Evolutionary conservation across 768 basidiomycete species (phyloP).

Genomic region (Agaricus sinodeliciosus): DNA sequence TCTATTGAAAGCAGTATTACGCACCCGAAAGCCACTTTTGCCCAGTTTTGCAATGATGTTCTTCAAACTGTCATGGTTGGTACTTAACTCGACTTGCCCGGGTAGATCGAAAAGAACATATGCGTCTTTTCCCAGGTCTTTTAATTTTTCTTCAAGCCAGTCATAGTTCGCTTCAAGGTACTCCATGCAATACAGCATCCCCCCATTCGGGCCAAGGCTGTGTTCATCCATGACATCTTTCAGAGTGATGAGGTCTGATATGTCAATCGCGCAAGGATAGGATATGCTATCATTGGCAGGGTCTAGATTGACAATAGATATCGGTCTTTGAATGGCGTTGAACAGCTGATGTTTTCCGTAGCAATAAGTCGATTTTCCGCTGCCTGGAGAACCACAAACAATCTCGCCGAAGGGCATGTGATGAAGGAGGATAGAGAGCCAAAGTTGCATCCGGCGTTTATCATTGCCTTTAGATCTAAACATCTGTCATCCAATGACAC

Average conservation of each 20-base stretch:
- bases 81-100: constrained; percentile 96
- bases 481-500: neutral
- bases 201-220: constrained; percentile 91
- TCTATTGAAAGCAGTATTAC: constrained; percentile 21
- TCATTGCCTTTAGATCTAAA: constrained; percentile 6
- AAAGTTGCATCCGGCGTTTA: neutral
- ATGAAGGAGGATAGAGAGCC: neutral
- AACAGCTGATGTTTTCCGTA: constrained; percentile 86
- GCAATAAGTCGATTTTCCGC: constrained; percentile 86
- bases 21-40: constrained; percentile 80
- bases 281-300: constrained; percentile 88
- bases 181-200: constrained; percentile 94
- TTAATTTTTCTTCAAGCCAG: constrained; percentile 68
- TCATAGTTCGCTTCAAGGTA: constrained; percentile 95
- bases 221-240: constrained; percentile 81
- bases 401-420: constrained; percentile 84
- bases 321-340: constrained; percentile 77
- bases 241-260: constrained; percentile 80
- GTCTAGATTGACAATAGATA: constrained; percentile 91
- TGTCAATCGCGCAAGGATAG: constrained; percentile 87
- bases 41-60: constrained; percentile 63
- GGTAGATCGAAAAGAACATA: constrained; percentile 95
- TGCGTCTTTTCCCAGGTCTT: constrained; percentile 60
- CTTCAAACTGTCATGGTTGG: constrained; percentile 89
- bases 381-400: constrained; percentile 81